Percentiles rank a stretch among this genome's conserved stretches.
These are phyloP conservation scores for Septoria petroselini DNA, from an alignment of 2,329 filamentous ascomycete species.

Conservation along the genomic window DNA sequence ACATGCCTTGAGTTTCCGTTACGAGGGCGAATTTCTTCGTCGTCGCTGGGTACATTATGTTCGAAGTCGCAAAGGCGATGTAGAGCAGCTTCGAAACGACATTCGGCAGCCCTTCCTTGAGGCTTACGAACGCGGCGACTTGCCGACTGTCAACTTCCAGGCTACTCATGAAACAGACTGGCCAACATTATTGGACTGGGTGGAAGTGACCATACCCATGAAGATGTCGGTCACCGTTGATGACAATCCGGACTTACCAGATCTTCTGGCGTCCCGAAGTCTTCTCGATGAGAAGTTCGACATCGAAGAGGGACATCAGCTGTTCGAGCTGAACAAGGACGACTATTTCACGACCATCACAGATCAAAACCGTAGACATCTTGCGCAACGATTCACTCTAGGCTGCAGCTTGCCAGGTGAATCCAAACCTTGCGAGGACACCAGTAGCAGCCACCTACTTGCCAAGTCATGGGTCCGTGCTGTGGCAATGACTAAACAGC, in stretches of 20 bases:
- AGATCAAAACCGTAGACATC: constrained; percentile 23
- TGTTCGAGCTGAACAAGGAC: constrained; percentile 20
- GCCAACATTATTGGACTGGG: constrained; percentile 64
- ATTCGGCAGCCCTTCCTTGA: constrained; percentile 65
- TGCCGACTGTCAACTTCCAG: constrained; percentile 63
- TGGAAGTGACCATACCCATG: constrained; percentile 46
- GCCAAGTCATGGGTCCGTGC: constrained; percentile 48
- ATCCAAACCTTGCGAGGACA: constrained; percentile 13
- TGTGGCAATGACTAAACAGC: constrained; percentile 44
- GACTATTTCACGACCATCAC: constrained; percentile 26
- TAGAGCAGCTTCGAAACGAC: constrained; percentile 55
- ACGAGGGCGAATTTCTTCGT: constrained; percentile 40
- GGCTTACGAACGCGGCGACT: constrained; percentile 61
- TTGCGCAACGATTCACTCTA: constrained; percentile 21
- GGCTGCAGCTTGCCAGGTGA: constrained; percentile 18
- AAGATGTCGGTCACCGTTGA: constrained; percentile 7
- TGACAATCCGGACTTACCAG: constrained; percentile 40
- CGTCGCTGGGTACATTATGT: constrained; percentile 39
- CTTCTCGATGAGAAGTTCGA: constrained; percentile 20
- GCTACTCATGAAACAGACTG: constrained; percentile 66
- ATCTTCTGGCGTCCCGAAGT: constrained; percentile 17
- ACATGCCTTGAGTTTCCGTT: constrained; percentile 40
- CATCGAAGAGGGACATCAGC: constrained; percentile 13
- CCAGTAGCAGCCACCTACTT: constrained; percentile 28
- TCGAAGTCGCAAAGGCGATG: constrained; percentile 23